A percentile compares a stretch with the other conserved stretches of the same genome.
phyloP scores from a whole-genome alignment of 495 filamentous ascomycete genomes.

The Geoglossum glabrum region DNA sequence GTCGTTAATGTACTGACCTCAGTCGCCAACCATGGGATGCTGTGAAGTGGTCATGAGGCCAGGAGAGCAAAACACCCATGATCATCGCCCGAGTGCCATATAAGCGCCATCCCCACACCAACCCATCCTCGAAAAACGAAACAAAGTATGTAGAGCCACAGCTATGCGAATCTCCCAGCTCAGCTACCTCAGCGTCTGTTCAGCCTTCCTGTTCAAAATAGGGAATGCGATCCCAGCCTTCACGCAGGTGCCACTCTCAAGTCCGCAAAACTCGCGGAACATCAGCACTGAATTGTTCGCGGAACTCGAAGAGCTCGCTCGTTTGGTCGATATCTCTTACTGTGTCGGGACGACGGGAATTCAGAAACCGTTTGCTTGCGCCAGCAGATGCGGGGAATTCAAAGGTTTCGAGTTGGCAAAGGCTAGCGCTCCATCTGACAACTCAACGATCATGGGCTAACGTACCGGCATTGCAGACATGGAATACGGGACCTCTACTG shows the following conservation, averaged over 20 bases:
- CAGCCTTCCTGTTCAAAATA: background rate
- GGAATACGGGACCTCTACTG: slow-evolving; percentile 73
- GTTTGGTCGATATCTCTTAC: slow-evolving; percentile 86
- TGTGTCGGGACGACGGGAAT: slow-evolving; percentile 76
- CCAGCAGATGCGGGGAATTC: slow-evolving; percentile 67
- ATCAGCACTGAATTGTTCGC: slow-evolving; percentile 49
- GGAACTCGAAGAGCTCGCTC: slow-evolving; percentile 66
- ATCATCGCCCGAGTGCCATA: background rate
- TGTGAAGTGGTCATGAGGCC: too few species aligned
- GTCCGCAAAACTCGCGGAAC: slow-evolving; percentile 7
- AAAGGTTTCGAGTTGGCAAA: slow-evolving; percentile 53
- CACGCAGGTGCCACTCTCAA: background rate
- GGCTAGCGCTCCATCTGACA: slow-evolving; percentile 18
- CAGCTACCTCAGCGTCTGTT: background rate
- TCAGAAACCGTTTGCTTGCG: slow-evolving; percentile 60
- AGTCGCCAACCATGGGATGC: too few species aligned
- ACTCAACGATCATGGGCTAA: background rate
- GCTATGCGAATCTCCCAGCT: background rate
- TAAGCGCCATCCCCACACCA: background rate
- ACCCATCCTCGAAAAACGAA: background rate
- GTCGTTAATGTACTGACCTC: too few species aligned
- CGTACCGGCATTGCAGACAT: too few species aligned
- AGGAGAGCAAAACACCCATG: too few species aligned
- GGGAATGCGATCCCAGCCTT: background rate
- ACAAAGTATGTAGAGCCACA: background rate